Evolutionary conservation across 176 grass and related monocot species (phyloP).

Genomic region (Areca catechu): DNA sequence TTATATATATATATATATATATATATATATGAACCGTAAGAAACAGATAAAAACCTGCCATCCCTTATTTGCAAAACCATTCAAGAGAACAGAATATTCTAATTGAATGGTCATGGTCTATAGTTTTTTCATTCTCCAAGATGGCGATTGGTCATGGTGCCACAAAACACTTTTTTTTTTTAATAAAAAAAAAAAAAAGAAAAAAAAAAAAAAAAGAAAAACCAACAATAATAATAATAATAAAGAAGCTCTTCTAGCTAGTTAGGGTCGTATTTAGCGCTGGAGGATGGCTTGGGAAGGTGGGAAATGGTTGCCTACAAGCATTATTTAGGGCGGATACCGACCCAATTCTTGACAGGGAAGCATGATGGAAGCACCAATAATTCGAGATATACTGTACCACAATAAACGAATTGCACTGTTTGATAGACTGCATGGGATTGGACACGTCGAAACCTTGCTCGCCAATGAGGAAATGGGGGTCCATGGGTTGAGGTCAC

Average conservation of each 20-base stretch:
- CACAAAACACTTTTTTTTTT: too few relatives aligned
- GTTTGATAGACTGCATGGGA: background rate
- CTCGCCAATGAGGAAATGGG: too few relatives aligned
- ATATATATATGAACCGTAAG: too few relatives aligned
- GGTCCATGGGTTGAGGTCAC: background rate
- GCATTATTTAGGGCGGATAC: background rate
- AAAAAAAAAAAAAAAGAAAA: too few relatives aligned
- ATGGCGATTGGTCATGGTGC: background rate
- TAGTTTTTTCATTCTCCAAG: background rate
- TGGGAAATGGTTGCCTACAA: constrained; percentile 6
- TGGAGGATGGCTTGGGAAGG: background rate
- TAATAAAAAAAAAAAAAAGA: too few relatives aligned
- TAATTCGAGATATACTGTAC: background rate
- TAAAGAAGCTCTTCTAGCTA: too few relatives aligned
- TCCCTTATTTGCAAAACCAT: too few relatives aligned
- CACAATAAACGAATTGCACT: background rate
- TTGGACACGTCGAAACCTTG: background rate
- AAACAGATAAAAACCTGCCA: too few relatives aligned
- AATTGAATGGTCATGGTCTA: background rate
- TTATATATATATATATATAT: too few relatives aligned
- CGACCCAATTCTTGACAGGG: background rate
- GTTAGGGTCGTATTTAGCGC: background rate
- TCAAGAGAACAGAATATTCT: background rate
- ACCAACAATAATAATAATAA: too few relatives aligned
- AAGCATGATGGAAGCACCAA: background rate